phyloP scores from a whole-genome alignment of 1,139 yeast genomes.

The Geotrichum europaeum region DNA sequence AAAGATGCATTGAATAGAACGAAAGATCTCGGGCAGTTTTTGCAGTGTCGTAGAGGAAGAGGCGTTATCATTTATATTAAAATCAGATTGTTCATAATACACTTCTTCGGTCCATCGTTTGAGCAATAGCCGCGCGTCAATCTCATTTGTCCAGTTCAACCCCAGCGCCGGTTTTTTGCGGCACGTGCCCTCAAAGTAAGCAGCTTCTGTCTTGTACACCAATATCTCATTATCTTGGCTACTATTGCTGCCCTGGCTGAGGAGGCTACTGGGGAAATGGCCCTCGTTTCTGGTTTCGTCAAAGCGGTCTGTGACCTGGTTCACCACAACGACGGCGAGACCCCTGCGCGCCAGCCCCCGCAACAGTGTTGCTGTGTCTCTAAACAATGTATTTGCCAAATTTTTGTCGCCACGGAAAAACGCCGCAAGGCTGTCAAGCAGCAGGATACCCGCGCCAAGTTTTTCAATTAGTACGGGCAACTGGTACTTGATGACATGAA shows the following conservation, averaged over 20 bases:
- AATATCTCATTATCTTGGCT: not conserved
- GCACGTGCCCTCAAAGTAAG: not conserved
- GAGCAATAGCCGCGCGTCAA: conserved; percentile 39
- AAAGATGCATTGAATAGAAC: conserved; percentile 15
- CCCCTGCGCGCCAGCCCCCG: conserved; percentile 44
- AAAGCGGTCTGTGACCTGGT: conserved; percentile 63
- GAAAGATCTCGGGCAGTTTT: not conserved
- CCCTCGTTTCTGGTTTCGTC: conserved; percentile 1
- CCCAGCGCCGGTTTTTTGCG: conserved; percentile 41
- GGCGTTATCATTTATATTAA: not conserved
- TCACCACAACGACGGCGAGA: conserved; percentile 65
- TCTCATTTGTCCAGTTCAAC: conserved; percentile 40
- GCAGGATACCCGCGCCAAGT: conserved; percentile 46
- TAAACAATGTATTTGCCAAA: not conserved
- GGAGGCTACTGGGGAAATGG: not conserved
- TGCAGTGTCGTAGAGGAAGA: not conserved
- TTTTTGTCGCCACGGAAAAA: conserved; percentile 53
- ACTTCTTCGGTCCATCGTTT: conserved; percentile 25
- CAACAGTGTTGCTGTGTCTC: conserved; percentile 34
- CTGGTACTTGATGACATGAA: conserved; percentile 66
- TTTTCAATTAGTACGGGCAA: conserved; percentile 50
- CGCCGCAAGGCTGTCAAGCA: conserved; percentile 83
- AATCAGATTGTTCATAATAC: not conserved
- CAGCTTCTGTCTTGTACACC: not conserved
- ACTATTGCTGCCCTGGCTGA: not conserved